phyloP scores from a whole-genome alignment of 2,329 filamentous ascomycete genomes.

The Corinectria fuckeliana region DNA sequence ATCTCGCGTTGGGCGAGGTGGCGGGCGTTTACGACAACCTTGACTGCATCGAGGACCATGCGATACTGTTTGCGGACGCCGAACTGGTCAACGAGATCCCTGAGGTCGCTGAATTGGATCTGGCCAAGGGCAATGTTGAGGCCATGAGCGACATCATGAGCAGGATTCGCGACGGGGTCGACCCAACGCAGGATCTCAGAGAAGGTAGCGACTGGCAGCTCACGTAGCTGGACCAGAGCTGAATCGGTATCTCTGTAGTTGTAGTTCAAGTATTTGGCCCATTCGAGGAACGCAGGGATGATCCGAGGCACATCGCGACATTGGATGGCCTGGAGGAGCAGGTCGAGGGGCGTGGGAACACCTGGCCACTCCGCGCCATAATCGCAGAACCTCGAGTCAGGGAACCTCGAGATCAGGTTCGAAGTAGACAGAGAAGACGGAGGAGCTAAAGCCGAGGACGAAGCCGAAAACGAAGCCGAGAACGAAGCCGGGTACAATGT shows the following conservation, averaged over 20 bases:
- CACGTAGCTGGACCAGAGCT: conserved; percentile 41
- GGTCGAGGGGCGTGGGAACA: conserved; percentile 27
- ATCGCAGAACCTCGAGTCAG: neutral
- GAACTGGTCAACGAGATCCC: conserved; percentile 48
- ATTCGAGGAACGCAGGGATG: conserved; percentile 36
- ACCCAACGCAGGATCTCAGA: conserved; percentile 68
- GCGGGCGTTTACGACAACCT: conserved; percentile 45
- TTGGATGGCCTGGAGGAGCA: conserved; percentile 43
- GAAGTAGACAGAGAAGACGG: neutral
- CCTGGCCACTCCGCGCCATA: neutral
- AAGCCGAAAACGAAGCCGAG: conserved; percentile 6
- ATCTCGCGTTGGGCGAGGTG: conserved; percentile 38
- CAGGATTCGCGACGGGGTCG: conserved; percentile 59
- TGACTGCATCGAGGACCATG: conserved; percentile 44
- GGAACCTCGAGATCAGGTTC: neutral
- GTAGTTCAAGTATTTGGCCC: conserved; percentile 36
- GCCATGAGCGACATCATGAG: conserved; percentile 56
- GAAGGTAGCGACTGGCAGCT: conserved; percentile 62
- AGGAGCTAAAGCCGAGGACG: neutral
- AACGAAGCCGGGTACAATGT: neutral
- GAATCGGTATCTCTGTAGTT: conserved; percentile 26
- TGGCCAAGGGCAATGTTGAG: conserved; percentile 49
- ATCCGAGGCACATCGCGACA: conserved; percentile 33
- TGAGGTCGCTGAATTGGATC: conserved; percentile 47
- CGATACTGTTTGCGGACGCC: conserved; percentile 54